Base-by-base conservation (phyloP, 495 filamentous ascomycete genomes). In the Friedmanniomyces endolithicus region DNA sequence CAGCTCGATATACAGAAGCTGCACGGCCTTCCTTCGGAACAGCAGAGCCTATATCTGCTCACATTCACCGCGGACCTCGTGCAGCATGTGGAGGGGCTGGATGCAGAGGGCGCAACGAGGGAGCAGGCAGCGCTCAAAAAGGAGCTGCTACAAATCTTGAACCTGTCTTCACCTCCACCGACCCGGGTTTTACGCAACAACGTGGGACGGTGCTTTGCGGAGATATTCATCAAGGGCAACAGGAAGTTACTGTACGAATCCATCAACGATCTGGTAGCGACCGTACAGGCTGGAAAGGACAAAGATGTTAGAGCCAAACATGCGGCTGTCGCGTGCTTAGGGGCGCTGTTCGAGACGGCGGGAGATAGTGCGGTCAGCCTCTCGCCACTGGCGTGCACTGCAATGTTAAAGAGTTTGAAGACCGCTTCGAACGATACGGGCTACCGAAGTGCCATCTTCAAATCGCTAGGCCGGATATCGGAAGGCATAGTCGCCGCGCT, bases 361-460 rank as follows among this genome's bases (percentile, higher is more conserved):
- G 92, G 92, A 27, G 90, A 95, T 67, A 96, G 92, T 69, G 92
- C 88, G 19, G 87, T 95, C 68, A 82, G 84, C 58, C 74, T 94
- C 62, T 85, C 90, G 55, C 82, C 80, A 48, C 67, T 94, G 55
- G 81, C 79, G 1, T 87, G 80, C 46, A 77, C 81, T 1, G 75
- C 79, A 24, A 68, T 90, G 41, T 62, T 95, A 49, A 89, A 90
- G 67, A 70, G 90, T 0, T 65, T 95, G 52, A 99, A 96, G 68
- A 69, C 79, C 25, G 79, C 87, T 0, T 82, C 83, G 64, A 87
- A 76, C 62, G 81, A 94, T 74, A 84, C 86, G 6, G 90, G 89
- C 0, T 71, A 94, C 24, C 80, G 89, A 35, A 86, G 84, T n/a
- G 79, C 86, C 11, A 77, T 92, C n/a, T 90, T 89, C 66, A 78